Conservation (phyloP, 495 filamentous ascomycete genomes). For the Penicillium paradoxum region DNA sequence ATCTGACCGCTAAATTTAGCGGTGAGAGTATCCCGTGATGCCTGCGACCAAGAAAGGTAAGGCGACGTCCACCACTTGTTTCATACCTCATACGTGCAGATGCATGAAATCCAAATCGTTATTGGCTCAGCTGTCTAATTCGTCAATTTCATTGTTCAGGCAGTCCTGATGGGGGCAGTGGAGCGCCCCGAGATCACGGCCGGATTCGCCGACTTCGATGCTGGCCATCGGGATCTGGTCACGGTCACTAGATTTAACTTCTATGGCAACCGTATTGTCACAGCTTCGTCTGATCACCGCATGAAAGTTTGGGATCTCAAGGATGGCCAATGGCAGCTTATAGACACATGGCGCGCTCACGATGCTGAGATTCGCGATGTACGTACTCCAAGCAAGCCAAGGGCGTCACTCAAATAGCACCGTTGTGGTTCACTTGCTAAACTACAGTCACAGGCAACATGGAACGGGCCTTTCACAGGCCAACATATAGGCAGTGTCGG, state of each 20-base stretch:
- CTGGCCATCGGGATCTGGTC: conserved; percentile 55
- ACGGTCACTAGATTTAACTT: conserved; percentile 57
- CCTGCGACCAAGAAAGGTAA: conserved; percentile 18
- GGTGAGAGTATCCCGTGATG: conserved; percentile 22
- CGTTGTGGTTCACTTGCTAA: conserved; percentile 11
- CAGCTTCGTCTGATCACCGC: conserved; percentile 86
- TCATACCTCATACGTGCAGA: conserved; percentile 26
- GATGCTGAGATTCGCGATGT: conserved; percentile 88
- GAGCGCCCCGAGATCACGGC: conserved; percentile 32
- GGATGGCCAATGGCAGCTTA: conserved; percentile 70
- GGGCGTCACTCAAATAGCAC: neutral
- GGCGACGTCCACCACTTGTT: conserved; percentile 25
- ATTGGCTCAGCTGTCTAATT: conserved; percentile 21
- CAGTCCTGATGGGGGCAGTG: conserved; percentile 21
- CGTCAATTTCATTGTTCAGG: conserved; percentile 5
- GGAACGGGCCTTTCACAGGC: conserved; percentile 62
- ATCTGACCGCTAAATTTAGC: conserved; percentile 24
- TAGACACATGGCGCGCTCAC: conserved; percentile 88
- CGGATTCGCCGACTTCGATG: conserved; percentile 62
- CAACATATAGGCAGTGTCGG: conserved; percentile 65
- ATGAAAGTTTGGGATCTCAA: conserved; percentile 88
- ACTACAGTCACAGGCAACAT: conserved; percentile 58
- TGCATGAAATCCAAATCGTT: conserved; percentile 16
- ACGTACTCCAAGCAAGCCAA: conserved; percentile 20
- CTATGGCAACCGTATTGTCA: conserved; percentile 86